A percentile compares a stretch with the other conserved stretches of the same genome.
Conservation (phyloP, 2,329 filamentous ascomycete species). For the Thelonectria discophora region DNA sequence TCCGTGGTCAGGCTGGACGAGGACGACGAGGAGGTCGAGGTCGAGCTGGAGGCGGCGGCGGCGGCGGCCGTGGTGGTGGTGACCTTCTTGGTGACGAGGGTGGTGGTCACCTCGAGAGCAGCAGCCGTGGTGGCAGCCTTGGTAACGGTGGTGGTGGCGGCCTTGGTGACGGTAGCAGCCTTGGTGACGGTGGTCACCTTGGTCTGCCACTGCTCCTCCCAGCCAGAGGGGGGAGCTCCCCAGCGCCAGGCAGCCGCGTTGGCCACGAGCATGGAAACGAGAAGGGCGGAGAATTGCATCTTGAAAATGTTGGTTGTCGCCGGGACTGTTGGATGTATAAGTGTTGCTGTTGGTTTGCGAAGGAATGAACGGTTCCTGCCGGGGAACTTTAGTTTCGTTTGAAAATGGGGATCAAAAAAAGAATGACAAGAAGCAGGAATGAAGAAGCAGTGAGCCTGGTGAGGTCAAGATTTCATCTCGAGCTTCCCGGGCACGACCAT, state of each 20-base stretch:
- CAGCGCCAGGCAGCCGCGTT: constrained; percentile 32
- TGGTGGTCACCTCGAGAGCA: constrained; percentile 1
- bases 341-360: constrained; percentile 1
- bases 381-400: not conserved
- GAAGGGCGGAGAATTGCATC: constrained; percentile 22
- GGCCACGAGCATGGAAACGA: constrained; percentile 22
- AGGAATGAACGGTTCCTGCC: constrained; percentile 25
- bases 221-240: not conserved
- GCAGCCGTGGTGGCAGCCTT: constrained; percentile 21
- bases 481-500: not conserved
- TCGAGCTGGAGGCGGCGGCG: constrained; percentile 6
- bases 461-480: not conserved
- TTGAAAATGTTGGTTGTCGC: constrained; percentile 18
- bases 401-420: constrained; percentile 17
- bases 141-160: constrained; percentile 4
- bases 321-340: constrained; percentile 8
- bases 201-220: too few species aligned
- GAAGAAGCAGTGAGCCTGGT: constrained; percentile 9
- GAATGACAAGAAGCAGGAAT: constrained; percentile 20
- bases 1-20: constrained; percentile 30
- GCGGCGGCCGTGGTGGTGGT: constrained; percentile 9
- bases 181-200: constrained; percentile 16
- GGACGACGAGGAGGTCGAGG: constrained; percentile 20
- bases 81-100: constrained; percentile 16
- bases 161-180: constrained; percentile 18